Conservation (phyloP, 1,284 basidiomycete species). For the Cryptococcus depauperatus region DNA sequence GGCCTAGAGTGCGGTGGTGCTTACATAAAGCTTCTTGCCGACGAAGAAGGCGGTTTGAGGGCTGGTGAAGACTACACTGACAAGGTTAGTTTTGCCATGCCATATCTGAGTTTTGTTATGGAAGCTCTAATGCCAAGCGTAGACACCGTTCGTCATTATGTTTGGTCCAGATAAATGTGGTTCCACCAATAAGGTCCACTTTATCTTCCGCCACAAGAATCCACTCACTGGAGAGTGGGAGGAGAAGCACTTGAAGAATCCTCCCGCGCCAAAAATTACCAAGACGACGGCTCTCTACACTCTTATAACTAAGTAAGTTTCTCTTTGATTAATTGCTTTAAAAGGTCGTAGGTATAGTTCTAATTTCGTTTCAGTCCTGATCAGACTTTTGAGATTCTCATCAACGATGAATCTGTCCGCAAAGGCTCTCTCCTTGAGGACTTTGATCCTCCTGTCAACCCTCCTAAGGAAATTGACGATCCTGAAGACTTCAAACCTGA, state of each 20-base stretch:
- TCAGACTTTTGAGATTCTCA: conserved; percentile 86
- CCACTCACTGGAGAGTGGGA: conserved; percentile 83
- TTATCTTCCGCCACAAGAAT: conserved; percentile 95
- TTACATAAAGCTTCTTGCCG: conserved; percentile 86
- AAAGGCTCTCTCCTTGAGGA: conserved; percentile 84
- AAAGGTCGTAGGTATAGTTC: too few species aligned
- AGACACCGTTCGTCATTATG: conserved; percentile 95
- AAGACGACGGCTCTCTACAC: conserved; percentile 89
- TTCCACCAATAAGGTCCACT: conserved; percentile 62
- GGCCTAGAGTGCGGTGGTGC: conserved; percentile 99
- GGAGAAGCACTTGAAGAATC: conserved; percentile 86
- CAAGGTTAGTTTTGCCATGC: conserved; percentile 46
- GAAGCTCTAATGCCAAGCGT: neutral
- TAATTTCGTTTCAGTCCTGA: conserved; percentile 59
- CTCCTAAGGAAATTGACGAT: conserved; percentile 82
- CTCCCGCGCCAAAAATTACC: conserved; percentile 77
- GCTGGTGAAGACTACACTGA: conserved; percentile 91
- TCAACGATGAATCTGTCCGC: conserved; percentile 78
- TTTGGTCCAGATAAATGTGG: conserved; percentile 65
- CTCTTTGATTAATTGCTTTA: neutral
- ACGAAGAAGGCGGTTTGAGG: conserved; percentile 67
- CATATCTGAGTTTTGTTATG: too few species aligned
- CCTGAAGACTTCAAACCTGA: conserved; percentile 81
- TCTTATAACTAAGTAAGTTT: conserved; percentile 71
- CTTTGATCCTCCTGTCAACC: conserved; percentile 93